Evolutionary conservation across 164 flowering plant species (phyloP), one percentile per base, ranked within the genome.

Genomic region (Tetracentron sinense): DNA sequence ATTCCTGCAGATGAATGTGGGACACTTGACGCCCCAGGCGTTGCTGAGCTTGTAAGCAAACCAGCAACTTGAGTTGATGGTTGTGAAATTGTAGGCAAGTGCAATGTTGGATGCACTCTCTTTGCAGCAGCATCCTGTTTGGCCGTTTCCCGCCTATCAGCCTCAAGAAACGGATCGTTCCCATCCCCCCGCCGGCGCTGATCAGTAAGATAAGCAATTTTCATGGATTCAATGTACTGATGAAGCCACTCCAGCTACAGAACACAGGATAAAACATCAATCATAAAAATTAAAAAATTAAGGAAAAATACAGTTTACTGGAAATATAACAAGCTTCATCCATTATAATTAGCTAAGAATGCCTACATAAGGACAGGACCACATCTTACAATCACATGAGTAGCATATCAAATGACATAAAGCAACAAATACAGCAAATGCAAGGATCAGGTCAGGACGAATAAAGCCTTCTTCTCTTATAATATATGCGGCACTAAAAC

Each of bases 141-240:
- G 57, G 99, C 96, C 17, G 85, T 83, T 78, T 88, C 92, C 29
- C 99, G 78, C 27, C 94, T 71, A 75, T 95, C 97, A 53, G 97
- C 99, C 78, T 89, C 99, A 49, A 95, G 89, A 79, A 95, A 95
- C 10, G 99, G 99, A 77, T 95, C 85, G 62, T 78, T 82, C 19
- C 63, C 87, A 64, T 88, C 92, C 12, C 99, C 97, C 35, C 85
- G 74, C 14, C 83, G 94, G 15, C 96, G 93, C 69, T 92, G 97
- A 55, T 92, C 96, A 67, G 84, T 86, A 66, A 95, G 92, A 74
- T 95, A 95, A 29, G 97, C 94, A n/a, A 81, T 63, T 79, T 79
- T 89, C 97, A 92, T 89, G 12, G 99, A 92, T 77, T 87, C 97
- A 66, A 90, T 84, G 71, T 82, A 82, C 70, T 95, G 97, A 72